Conservation (phyloP, 768 basidiomycete genomes). For the Rhizopogon vinicolor region DNA sequence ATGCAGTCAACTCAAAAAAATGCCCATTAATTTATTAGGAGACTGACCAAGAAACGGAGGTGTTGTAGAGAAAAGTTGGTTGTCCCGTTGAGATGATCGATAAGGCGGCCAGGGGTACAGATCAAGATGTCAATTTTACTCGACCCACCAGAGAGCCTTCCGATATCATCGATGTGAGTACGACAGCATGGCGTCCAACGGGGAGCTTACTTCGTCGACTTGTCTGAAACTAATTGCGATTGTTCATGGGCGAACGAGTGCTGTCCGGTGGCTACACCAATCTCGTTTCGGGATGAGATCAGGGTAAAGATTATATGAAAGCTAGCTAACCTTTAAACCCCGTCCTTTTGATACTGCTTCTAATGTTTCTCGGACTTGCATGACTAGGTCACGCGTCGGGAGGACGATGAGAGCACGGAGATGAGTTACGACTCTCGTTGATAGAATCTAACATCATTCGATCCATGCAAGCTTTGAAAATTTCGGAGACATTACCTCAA, state of each 20-base stretch:
- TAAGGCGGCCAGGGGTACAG: constrained; percentile 92
- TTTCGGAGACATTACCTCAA: constrained; percentile 54
- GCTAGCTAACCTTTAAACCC: constrained; percentile 63
- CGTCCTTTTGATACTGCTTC: constrained; percentile 82
- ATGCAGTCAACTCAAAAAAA: neutral
- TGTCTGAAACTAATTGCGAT: constrained; percentile 65
- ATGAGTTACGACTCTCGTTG: constrained; percentile 70
- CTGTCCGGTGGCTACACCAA: constrained; percentile 86
- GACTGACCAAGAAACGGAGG: constrained; percentile 83
- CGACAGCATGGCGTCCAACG: neutral
- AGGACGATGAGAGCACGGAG: constrained; percentile 86
- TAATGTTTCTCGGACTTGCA: constrained; percentile 90
- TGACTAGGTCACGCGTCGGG: constrained; percentile 91
- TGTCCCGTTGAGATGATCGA: constrained; percentile 88
- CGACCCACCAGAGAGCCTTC: constrained; percentile 75
- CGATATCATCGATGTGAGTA: neutral
- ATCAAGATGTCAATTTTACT: constrained; percentile 93
- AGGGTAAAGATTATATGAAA: neutral
- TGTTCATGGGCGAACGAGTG: constrained; percentile 95
- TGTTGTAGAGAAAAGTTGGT: constrained; percentile 91
- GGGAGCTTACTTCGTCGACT: constrained; percentile 41
- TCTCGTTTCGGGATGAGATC: constrained; percentile 28
- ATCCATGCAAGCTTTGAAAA: neutral
- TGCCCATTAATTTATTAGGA: neutral
- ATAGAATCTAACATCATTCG: constrained; percentile 51